A percentile compares a stretch with the other conserved stretches of the same genome.
These are phyloP conservation scores for Colletotrichum cordylinicola DNA, from an alignment of 2,329 filamentous ascomycete genomes.

Conservation along the genomic window DNA sequence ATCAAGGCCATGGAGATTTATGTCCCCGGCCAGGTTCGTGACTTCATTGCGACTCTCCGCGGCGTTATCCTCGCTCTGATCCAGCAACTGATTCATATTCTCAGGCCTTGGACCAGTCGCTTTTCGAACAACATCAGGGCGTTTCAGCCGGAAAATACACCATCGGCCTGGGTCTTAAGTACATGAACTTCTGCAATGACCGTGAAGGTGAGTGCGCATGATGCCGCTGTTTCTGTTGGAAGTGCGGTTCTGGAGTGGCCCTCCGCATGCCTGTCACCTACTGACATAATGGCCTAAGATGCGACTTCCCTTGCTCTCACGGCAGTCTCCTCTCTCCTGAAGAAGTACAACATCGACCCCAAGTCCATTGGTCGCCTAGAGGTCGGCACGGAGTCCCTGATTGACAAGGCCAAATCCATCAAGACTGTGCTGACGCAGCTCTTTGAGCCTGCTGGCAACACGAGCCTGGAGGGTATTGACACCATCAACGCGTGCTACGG, in stretches of 20 bases:
- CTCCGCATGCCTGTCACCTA: conserved; percentile 68
- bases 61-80: background rate
- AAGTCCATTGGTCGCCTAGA: conserved; percentile 81
- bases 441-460: conserved; percentile 75
- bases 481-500: conserved; percentile 88
- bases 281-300: conserved; percentile 45
- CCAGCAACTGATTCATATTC: background rate
- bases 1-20: conserved; percentile 94
- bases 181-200: conserved; percentile 92
- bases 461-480: conserved; percentile 83
- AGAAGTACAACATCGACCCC: conserved; percentile 82
- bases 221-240: conserved; percentile 1
- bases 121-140: conserved; percentile 86
- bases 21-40: conserved; percentile 80
- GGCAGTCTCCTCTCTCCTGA: conserved; percentile 76
- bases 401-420: conserved; percentile 91
- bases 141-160: conserved; percentile 85
- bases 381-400: conserved; percentile 83
- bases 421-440: conserved; percentile 89
- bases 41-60: conserved; percentile 25
- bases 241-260: conserved; percentile 16
- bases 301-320: conserved; percentile 85
- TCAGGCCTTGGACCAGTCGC: conserved; percentile 82
- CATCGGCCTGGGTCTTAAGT: conserved; percentile 87
- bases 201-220: conserved; percentile 70